phyloP scores from a whole-genome alignment of 345 rosid genomes.

The Gossypium turneri region DNA sequence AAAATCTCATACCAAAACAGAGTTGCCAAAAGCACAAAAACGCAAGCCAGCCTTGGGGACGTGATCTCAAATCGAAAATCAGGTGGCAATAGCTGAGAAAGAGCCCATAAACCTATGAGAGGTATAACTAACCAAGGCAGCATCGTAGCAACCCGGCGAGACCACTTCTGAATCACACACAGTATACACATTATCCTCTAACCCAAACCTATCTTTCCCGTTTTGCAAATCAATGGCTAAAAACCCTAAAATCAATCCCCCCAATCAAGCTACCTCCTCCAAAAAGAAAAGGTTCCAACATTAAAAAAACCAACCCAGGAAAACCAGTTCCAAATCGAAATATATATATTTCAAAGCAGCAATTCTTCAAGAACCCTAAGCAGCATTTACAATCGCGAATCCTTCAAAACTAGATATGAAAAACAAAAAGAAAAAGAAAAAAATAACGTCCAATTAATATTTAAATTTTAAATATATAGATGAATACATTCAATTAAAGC shows the following conservation, averaged over 20 bases:
- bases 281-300: neutral
- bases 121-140: constrained; percentile 99
- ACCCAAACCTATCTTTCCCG: neutral
- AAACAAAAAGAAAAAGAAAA: neutral
- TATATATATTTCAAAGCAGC: constrained; percentile 12
- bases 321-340: constrained; percentile 19
- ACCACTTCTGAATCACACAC: constrained; percentile 99
- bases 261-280: neutral
- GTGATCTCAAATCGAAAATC: constrained; percentile 94
- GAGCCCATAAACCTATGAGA: constrained; percentile 95
- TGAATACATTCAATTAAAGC: neutral
- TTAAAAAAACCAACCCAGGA: neutral
- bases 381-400: constrained; percentile 20
- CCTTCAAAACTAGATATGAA: constrained; percentile 11
- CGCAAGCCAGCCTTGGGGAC: constrained; percentile 89
- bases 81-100: constrained; percentile 95
- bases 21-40: constrained; percentile 87
- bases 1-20: constrained; percentile 95
- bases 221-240: neutral
- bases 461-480: neutral
- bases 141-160: constrained; percentile 99
- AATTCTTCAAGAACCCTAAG: constrained; percentile 46
- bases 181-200: constrained; percentile 24
- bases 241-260: neutral
- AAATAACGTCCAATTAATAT: constrained; percentile 15